Percentiles rank a stretch among this genome's conserved stretches.
Conservation (phyloP, 352 stramenopile species). For the Phytopythium sindhum region DNA sequence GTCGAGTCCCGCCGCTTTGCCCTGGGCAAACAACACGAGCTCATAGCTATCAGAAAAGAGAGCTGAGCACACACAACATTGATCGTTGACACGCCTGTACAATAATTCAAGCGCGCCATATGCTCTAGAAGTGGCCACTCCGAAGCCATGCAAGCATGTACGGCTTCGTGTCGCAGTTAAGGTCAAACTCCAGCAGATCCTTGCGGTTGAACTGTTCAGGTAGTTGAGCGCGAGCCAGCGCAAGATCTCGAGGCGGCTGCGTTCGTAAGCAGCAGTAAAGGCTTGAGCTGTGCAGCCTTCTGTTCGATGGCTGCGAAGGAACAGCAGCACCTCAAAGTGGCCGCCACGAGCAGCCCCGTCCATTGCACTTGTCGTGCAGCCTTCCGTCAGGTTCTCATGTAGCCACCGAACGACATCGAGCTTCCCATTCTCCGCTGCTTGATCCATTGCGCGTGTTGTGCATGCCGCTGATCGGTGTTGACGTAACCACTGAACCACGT, state of each 20-base stretch:
- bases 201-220: neutral
- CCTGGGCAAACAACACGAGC: neutral
- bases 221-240: neutral
- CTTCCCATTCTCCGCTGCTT: neutral
- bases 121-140: neutral
- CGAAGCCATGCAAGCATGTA: neutral
- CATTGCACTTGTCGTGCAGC: neutral
- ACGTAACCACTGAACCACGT: neutral
- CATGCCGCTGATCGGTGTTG: neutral
- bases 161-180: neutral
- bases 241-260: neutral
- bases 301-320: neutral
- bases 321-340: neutral
- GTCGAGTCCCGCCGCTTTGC: neutral
- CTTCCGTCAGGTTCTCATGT: neutral
- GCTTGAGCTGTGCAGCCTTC: neutral
- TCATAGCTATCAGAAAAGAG: neutral
- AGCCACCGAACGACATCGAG: neutral
- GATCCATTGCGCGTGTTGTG: neutral
- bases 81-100: neutral
- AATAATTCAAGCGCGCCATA: neutral
- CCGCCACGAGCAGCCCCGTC: neutral
- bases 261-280: neutral
- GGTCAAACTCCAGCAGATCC: neutral
- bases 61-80: neutral